phyloP scores from a whole-genome alignment of 163 green algal species.

The Prototheca wickerhamii region DNA sequence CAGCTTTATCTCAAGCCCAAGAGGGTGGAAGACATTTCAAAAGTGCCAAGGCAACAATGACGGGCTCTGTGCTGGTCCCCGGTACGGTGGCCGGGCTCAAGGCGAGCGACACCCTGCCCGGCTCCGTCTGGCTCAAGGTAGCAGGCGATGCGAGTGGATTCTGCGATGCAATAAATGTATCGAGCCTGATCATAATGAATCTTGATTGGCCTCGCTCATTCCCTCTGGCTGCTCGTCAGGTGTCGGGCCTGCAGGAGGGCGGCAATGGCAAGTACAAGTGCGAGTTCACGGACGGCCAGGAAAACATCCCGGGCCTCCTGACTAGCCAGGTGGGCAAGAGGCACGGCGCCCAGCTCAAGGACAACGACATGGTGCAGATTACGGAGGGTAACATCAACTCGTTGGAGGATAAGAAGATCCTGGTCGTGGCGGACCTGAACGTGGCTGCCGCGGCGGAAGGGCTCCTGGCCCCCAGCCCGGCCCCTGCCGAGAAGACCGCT shows the following conservation, averaged over 20 bases:
- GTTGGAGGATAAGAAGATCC: not conserved
- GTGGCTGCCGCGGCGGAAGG: not conserved
- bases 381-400: conserved; percentile 18
- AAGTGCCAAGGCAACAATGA: not conserved
- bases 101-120: not conserved
- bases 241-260: conserved; percentile 7
- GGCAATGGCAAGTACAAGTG: conserved; percentile 27
- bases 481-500: not conserved
- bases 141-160: not conserved
- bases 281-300: conserved; percentile 22
- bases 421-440: conserved; percentile 19
- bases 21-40: not conserved
- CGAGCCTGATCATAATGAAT: not conserved
- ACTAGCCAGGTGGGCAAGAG: conserved; percentile 16
- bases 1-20: too few relatives aligned
- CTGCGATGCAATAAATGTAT: not conserved
- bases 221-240: not conserved
- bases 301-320: conserved; percentile 17
- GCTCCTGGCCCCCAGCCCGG: too few relatives aligned
- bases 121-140: not conserved
- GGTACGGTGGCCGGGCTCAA: conserved; percentile 8
- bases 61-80: not conserved
- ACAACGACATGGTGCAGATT: conserved; percentile 11
- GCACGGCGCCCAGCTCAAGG: conserved; percentile 13
- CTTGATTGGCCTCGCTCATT: not conserved